Percentiles rank a stretch among this genome's conserved stretches.
Conservation (phyloP, 352 stramenopile species). For the Pythium phragmiticola region DNA sequence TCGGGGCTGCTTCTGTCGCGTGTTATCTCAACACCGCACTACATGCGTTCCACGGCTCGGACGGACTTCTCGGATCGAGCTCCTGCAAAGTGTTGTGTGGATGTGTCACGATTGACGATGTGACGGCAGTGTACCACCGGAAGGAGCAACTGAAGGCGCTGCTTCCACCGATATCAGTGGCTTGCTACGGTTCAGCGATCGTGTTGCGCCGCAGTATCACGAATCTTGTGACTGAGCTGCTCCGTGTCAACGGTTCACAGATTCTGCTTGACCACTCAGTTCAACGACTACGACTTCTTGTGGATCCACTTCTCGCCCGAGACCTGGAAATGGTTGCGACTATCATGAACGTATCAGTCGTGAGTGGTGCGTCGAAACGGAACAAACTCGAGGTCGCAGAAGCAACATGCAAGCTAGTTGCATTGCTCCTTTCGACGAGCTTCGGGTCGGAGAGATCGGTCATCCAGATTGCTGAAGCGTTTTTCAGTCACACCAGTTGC, state of each 20-base stretch:
- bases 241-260: constrained; percentile 10
- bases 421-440: constrained; percentile 1
- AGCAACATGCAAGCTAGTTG: constrained; percentile 17
- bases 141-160: constrained; percentile 29
- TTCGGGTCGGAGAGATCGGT: constrained; percentile 2
- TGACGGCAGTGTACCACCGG: constrained; percentile 1
- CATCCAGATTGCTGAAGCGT: constrained; percentile 13
- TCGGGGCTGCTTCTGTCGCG: constrained; percentile 15
- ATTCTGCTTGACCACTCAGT: constrained; percentile 16
- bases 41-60: constrained; percentile 28
- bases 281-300: constrained; percentile 23
- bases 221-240: constrained; percentile 18
- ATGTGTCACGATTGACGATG: constrained; percentile 24
- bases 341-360: not conserved
- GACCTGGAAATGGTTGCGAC: constrained; percentile 20
- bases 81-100: constrained; percentile 23
- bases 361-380: constrained; percentile 7
- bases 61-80: constrained; percentile 20
- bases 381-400: constrained; percentile 12
- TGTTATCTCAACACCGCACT: constrained; percentile 35
- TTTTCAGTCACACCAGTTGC: constrained; percentile 15
- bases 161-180: constrained; percentile 20
- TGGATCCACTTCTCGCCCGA: constrained; percentile 20
- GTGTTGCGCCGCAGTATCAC: constrained; percentile 23
- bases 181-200: constrained; percentile 11